phyloP scores from a whole-genome alignment of 1,284 basidiomycete genomes.

The Cystobasidium slooffiae region DNA sequence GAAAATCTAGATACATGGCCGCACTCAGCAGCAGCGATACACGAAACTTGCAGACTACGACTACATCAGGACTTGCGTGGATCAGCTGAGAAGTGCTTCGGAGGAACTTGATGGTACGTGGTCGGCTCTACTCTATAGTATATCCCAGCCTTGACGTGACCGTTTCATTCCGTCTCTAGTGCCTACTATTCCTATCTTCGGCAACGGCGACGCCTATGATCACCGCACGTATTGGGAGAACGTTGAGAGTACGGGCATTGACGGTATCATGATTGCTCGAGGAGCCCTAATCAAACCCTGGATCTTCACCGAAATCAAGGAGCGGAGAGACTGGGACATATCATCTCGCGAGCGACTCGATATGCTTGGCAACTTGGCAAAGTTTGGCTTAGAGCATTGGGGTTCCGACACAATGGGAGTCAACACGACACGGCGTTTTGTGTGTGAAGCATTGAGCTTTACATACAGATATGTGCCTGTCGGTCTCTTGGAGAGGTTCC shows the following conservation, averaged over 20 bases:
- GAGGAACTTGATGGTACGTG: constrained; percentile 73
- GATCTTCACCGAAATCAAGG: constrained; percentile 96
- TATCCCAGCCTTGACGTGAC: constrained; percentile 9
- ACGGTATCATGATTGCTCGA: constrained; percentile 92
- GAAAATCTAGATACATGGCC: constrained; percentile 76
- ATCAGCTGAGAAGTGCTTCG: constrained; percentile 76
- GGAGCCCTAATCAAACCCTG: constrained; percentile 96
- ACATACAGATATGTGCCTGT: constrained; percentile 93
- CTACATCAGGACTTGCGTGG: constrained; percentile 85
- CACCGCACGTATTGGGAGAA: constrained; percentile 80
- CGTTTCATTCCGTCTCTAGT: constrained; percentile 61
- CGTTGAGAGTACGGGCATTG: constrained; percentile 77
- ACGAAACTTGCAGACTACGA: constrained; percentile 68
- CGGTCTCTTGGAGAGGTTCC: constrained; percentile 84
- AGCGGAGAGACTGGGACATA: constrained; percentile 66
- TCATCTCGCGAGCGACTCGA: constrained; percentile 87
- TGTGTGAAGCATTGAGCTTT: constrained; percentile 93
- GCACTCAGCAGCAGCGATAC: constrained; percentile 88
- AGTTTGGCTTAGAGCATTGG: constrained; percentile 58
- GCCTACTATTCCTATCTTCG: constrained; percentile 86
- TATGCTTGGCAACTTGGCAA: constrained; percentile 73
- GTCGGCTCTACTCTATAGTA: constrained; percentile 22
- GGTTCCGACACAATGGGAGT: constrained; percentile 75
- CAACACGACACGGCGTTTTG: constrained; percentile 88
- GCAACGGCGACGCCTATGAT: constrained; percentile 92